phyloP scores from a whole-genome alignment of 2,329 filamentous ascomycete species.

The Cadophora sp. region DNA sequence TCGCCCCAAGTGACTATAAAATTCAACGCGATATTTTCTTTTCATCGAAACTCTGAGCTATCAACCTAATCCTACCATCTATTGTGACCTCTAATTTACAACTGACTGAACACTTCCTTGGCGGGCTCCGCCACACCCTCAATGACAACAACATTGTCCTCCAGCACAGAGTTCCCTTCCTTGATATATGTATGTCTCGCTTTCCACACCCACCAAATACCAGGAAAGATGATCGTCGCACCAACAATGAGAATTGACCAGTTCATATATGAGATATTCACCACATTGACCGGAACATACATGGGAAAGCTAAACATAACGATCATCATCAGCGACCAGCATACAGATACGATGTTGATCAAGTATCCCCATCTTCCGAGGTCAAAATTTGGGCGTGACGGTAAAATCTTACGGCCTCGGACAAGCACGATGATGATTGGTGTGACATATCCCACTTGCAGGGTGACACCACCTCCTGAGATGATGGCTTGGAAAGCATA shows the following conservation, averaged over 20 bases:
- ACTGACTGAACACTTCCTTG: constrained; percentile 36
- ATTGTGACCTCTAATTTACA: background rate
- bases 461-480: constrained; percentile 15
- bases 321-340: background rate
- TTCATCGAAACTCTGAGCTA: background rate
- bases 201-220: background rate
- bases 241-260: background rate
- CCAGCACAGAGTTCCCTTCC: constrained; percentile 14
- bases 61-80: background rate
- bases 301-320: background rate
- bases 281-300: background rate
- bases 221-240: background rate
- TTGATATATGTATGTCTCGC: background rate
- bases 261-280: background rate
- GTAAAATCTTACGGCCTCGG: background rate
- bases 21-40: no score
- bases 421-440: background rate
- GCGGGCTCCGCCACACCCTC: constrained; percentile 6
- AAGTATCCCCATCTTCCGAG: background rate
- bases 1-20: no score
- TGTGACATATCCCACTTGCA: background rate
- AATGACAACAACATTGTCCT: constrained; percentile 9
- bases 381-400: background rate
- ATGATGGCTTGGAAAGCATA: constrained; percentile 25
- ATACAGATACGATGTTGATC: background rate